Evolutionary conservation across 1,139 yeast species (phyloP).

Genomic region (Taphrina pruni): DNA sequence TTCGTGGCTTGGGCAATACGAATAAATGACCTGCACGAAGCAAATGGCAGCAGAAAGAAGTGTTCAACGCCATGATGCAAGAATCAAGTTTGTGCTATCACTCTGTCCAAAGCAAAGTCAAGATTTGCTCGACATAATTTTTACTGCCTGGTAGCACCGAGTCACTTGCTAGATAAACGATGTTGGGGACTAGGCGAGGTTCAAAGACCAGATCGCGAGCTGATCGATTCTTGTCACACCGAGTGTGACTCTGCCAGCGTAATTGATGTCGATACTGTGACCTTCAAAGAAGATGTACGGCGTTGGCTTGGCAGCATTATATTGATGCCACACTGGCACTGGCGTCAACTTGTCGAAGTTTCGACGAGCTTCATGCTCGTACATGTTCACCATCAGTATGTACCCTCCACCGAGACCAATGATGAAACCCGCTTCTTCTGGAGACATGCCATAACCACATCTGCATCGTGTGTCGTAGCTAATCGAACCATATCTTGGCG

Average conservation of each 20-base stretch:
- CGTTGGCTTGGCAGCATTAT: background rate
- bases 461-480: background rate
- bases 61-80: too few relatives aligned
- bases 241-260: background rate
- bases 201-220: background rate
- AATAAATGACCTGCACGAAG: too few relatives aligned
- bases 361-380: background rate
- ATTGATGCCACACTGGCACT: conserved; percentile 3
- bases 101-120: too few relatives aligned
- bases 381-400: background rate
- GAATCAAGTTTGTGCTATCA: too few relatives aligned
- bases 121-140: too few relatives aligned
- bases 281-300: conserved; percentile 7
- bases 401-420: background rate
- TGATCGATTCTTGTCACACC: background rate
- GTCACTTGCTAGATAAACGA: too few relatives aligned
- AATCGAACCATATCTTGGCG: conserved; percentile 1
- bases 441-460: background rate
- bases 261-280: background rate
- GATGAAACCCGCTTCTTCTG: background rate
- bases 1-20: too few relatives aligned
- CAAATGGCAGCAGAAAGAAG: too few relatives aligned
- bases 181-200: background rate
- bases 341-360: background rate
- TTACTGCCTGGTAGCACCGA: too few relatives aligned